Conservation (phyloP, 352 stramenopile species). For the Phytopythium aichiense region DNA sequence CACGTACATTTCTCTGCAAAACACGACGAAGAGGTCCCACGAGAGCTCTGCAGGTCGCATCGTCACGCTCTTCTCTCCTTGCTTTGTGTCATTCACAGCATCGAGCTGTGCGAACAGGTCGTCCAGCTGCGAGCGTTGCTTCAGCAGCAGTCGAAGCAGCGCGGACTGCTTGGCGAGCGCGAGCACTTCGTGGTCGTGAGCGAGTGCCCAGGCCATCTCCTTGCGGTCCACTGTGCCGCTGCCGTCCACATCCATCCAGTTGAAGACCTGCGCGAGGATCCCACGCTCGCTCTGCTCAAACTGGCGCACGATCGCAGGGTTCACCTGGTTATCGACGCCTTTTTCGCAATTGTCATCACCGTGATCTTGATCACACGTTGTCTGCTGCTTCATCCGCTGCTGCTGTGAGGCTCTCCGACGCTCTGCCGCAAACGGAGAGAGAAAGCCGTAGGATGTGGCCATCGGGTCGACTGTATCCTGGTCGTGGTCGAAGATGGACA, state of each 20-base stretch:
- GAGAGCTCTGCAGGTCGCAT: slow-evolving; percentile 23
- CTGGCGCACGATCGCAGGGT: neutral
- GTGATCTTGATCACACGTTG: neutral
- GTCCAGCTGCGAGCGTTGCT: slow-evolving; percentile 36
- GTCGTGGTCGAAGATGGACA: slow-evolving; percentile 9
- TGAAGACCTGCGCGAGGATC: slow-evolving; percentile 43
- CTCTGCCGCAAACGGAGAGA: slow-evolving; percentile 16
- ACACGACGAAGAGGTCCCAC: slow-evolving; percentile 46
- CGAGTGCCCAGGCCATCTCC: slow-evolving; percentile 63
- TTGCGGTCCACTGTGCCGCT: slow-evolving; percentile 60
- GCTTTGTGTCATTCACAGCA: neutral
- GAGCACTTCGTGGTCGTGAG: slow-evolving; percentile 54
- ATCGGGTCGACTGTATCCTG: slow-evolving; percentile 18
- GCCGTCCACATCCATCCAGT: slow-evolving; percentile 57
- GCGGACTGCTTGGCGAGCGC: slow-evolving; percentile 37
- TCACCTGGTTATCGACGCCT: neutral
- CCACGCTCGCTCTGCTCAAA: slow-evolving; percentile 36
- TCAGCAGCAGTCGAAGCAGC: slow-evolving; percentile 46
- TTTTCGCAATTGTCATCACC: slow-evolving; percentile 1
- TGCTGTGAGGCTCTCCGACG: neutral
- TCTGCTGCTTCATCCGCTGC: neutral
- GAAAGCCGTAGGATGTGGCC: slow-evolving; percentile 18
- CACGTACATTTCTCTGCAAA: slow-evolving; percentile 45
- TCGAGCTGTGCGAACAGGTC: slow-evolving; percentile 21
- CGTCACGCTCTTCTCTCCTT: neutral